These are phyloP conservation scores for Dendrobium officinale DNA, from an alignment of 106 monocot genomes.

Conservation along the genomic window DNA sequence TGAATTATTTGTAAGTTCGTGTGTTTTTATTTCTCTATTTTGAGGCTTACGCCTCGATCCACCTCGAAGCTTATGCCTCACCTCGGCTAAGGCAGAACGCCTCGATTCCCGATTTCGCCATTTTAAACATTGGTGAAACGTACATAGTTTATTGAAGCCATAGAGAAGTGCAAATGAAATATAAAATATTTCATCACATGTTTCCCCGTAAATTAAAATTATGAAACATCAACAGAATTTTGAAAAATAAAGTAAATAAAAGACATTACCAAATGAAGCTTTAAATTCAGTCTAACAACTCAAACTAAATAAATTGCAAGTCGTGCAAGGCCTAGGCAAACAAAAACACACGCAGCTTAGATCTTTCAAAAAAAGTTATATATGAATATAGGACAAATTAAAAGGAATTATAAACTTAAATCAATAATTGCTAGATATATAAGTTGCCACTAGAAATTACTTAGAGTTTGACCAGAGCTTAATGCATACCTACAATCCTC, in stretches of 20 bases:
- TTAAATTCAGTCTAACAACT: background rate
- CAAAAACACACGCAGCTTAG: background rate
- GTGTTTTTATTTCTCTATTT: too few species aligned
- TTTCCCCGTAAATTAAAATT: background rate
- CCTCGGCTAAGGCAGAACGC: too few species aligned
- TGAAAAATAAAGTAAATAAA: background rate
- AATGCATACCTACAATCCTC: constrained; percentile 80
- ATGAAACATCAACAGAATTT: background rate
- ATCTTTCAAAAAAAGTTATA: background rate
- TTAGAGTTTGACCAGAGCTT: background rate
- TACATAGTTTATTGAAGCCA: background rate
- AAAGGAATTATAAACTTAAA: background rate
- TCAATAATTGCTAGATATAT: background rate
- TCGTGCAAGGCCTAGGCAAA: background rate
- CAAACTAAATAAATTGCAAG: background rate
- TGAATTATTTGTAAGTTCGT: too few species aligned
- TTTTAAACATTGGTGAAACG: too few species aligned
- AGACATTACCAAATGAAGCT: background rate
- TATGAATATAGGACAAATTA: background rate
- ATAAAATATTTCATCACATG: background rate
- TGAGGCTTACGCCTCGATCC: too few species aligned
- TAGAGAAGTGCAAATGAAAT: background rate
- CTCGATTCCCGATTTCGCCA: too few species aligned
- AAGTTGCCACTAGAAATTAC: background rate
- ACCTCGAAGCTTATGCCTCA: too few species aligned